Base-by-base conservation (phyloP, 2,329 filamentous ascomycete genomes). In the Plectosphaerella cucumerina region DNA sequence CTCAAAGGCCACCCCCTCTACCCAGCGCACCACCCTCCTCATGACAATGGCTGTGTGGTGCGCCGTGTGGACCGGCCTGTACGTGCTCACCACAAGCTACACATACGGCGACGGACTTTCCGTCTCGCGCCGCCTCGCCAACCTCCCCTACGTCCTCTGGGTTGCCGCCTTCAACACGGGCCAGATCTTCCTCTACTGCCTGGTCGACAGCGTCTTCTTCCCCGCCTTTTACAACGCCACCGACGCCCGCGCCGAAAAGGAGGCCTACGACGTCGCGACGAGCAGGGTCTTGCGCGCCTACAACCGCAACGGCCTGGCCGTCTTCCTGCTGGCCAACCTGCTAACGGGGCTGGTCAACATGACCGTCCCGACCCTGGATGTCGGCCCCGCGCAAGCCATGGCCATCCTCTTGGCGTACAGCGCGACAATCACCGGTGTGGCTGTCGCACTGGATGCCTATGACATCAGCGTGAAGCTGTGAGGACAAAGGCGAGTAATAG, bases 121-220 rank as follows among this genome's bases (percentile, higher is more conserved):
- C 14, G 90, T 97, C 8, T 97, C 94, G 6, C 86, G 94, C 18
- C 86, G 94, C 1, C 75, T 97, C 51, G 94, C 93, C 9, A 99
- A 99, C 62, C 77, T 97, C 55, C 91, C 94, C 0, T 99, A 99
- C 65, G 81, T 97, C 42, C 75, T 96, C 43, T 97, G 93, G 91
- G 87, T 96, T 8, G 80, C 85, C n/a, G 86, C 90, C 3, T 97
- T 94, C 75, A 99, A 97, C 72, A 86, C 82, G 54, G 76, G 80
- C n/a, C 90, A 96, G 65, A 75, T 99, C 10, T 74, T 89, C 8
- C 77, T 86, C 1, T 96, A 93, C 67, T 91, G 85, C 61, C 65
- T 85, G 14, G 78, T 94, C 21, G 93, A 99, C 66, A 85, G 81
- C 3, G 22, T 89, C 3, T 85, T 92, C 67, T 96, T 96, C 67